A percentile compares a stretch with the other conserved stretches of the same genome.
phyloP scores from a whole-genome alignment of 192 early-diverging fungal genomes.

The Backusella macrospora region DNA sequence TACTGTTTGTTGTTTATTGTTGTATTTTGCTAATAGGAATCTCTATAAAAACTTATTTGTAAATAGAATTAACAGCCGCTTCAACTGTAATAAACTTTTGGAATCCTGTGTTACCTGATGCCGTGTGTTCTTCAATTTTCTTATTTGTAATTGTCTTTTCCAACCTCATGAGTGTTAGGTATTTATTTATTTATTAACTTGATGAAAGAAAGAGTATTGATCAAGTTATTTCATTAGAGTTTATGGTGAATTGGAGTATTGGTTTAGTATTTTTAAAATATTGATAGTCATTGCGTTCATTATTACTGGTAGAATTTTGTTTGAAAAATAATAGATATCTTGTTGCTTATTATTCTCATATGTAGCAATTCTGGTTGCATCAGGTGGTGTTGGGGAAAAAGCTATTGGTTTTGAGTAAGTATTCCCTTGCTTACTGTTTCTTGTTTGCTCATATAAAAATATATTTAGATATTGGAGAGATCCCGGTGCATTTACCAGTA shows the following conservation, averaged over 20 bases:
- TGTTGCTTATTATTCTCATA: too few species aligned
- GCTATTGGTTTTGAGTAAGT: constrained; percentile 48
- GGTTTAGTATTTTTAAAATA: constrained; percentile 78
- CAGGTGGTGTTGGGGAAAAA: constrained; percentile 58
- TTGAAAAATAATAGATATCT: neutral
- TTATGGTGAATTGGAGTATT: constrained; percentile 91
- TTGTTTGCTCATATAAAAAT: neutral
- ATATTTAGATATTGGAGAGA: constrained; percentile 61
- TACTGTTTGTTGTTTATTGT: neutral
- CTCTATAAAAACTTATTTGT: constrained; percentile 14
- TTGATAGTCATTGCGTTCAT: constrained; percentile 78
- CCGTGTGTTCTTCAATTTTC: constrained; percentile 51
- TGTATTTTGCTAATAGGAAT: neutral
- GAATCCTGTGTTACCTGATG: constrained; percentile 41
- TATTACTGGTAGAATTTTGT: constrained; percentile 50
- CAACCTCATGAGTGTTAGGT: constrained; percentile 60
- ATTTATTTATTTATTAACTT: neutral
- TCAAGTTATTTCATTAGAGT: constrained; percentile 41
- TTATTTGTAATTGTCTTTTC: constrained; percentile 61
- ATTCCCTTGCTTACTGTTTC: neutral
- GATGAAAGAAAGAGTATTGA: neutral
- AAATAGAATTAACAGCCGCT: constrained; percentile 69
- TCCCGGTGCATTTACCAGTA: constrained; percentile 64
- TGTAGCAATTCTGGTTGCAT: constrained; percentile 56
- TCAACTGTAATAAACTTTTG: constrained; percentile 82